These are phyloP conservation scores for Cucumis cinereus DNA, from an alignment of 306 rosid genomes.

Conservation along the genomic window DNA sequence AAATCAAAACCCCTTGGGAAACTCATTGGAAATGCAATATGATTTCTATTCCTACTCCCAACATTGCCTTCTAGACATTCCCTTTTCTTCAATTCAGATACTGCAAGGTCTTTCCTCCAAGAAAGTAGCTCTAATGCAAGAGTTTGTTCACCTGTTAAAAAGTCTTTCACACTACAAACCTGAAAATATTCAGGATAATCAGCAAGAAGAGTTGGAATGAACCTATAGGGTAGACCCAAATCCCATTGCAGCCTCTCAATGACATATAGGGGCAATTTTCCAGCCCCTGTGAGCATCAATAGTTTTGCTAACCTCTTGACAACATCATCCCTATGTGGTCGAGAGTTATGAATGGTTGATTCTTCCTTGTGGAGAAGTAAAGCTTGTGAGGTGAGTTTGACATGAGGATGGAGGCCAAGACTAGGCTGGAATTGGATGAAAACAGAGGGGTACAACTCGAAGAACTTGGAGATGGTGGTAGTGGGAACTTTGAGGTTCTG, in stretches of 20 bases:
- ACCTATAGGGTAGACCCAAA: conserved; percentile 65
- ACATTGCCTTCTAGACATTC: conserved; percentile 4
- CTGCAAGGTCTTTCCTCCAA: conserved; percentile 52
- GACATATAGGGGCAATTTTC: conserved; percentile 49
- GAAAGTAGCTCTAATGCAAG: conserved; percentile 67
- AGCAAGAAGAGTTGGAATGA: conserved; percentile 36
- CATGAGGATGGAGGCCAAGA: conserved; percentile 36
- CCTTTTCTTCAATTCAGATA: conserved; percentile 65
- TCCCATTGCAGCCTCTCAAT: conserved; percentile 74
- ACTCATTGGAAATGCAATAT: conserved; percentile 45
- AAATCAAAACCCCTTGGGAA: conserved; percentile 67
- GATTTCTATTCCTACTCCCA: conserved; percentile 20
- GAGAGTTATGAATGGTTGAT: conserved; percentile 30
- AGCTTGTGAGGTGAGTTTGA: conserved; percentile 48
- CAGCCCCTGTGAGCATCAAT: conserved; percentile 55
- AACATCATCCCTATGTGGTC: conserved; percentile 25
- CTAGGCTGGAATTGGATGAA: conserved; percentile 42
- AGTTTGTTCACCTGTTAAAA: conserved; percentile 32
- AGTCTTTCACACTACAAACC: conserved; percentile 39
- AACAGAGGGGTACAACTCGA: conserved; percentile 32
- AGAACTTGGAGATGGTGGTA: conserved; percentile 34
- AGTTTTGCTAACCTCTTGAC: conserved; percentile 51
- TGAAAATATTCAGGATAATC: conserved; percentile 72
- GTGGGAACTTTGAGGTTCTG: conserved; percentile 37
- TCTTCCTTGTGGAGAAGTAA: conserved; percentile 52